These are phyloP conservation scores for Lipomyces kockii DNA, from an alignment of 805 yeast species.

Conservation along the genomic window DNA sequence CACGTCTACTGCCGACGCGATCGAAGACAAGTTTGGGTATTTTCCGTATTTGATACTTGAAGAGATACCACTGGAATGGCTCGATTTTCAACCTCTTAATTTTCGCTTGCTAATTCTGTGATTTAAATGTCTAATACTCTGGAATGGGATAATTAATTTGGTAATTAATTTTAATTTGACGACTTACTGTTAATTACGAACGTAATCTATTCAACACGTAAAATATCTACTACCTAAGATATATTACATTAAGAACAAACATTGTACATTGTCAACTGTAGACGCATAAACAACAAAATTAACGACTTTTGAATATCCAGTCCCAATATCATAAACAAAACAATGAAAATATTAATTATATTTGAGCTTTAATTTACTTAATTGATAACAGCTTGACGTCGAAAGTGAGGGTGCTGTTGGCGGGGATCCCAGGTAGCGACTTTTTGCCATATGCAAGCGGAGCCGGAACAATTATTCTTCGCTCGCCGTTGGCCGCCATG, in stretches of 20 bases:
- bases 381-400: constrained; percentile 55
- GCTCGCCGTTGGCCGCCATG: constrained; percentile 98
- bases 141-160: neutral
- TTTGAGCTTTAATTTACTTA: constrained; percentile 2
- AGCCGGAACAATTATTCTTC: constrained; percentile 95
- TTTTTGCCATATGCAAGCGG: constrained; percentile 95
- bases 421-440: constrained; percentile 95
- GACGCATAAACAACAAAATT: neutral
- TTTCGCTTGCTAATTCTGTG: neutral
- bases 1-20: too few relatives aligned
- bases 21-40: too few relatives aligned
- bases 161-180: neutral
- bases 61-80: too few relatives aligned
- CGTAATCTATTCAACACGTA: neutral
- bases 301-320: constrained; percentile 17
- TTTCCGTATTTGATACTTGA: too few relatives aligned
- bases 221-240: neutral
- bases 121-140: neutral
- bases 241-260: neutral
- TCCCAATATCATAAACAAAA: constrained; percentile 11
- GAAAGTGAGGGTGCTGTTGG: constrained; percentile 94
- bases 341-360: neutral
- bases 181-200: neutral
- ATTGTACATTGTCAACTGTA: neutral
- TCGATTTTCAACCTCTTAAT: neutral